A percentile compares a stretch with the other conserved stretches of the same genome.
Evolutionary conservation across 2,329 filamentous ascomycete species (phyloP).

Genomic region (Alternaria ventricosa): DNA sequence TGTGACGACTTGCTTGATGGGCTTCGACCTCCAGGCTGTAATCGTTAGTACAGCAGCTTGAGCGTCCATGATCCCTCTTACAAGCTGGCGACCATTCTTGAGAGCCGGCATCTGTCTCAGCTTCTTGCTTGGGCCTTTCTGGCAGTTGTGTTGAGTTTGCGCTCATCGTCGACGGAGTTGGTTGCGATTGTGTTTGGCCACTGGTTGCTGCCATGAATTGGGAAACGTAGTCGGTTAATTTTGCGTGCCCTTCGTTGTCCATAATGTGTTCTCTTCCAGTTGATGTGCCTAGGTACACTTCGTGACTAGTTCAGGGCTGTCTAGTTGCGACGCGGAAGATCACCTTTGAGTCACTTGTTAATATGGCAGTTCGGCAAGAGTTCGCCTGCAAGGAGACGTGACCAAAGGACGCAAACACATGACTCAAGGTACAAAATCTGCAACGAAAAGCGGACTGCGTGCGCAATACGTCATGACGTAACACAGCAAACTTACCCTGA

Average conservation of each 20-base stretch:
- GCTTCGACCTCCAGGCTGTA: constrained; percentile 75
- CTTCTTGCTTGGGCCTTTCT: constrained; percentile 4
- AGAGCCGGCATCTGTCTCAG: constrained; percentile 6
- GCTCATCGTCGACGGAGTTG: not conserved
- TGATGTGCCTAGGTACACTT: not conserved
- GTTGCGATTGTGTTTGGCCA: constrained; percentile 3
- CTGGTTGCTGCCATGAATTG: constrained; percentile 13
- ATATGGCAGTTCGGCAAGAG: constrained; percentile 30
- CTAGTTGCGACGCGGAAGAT: not conserved
- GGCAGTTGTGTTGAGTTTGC: constrained; percentile 1
- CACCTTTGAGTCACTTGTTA: constrained; percentile 24
- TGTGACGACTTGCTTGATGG: constrained; percentile 76
- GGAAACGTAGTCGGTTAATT: constrained; percentile 18
- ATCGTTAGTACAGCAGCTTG: constrained; percentile 15
- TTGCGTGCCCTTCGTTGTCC: constrained; percentile 16
- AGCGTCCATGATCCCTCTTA: constrained; percentile 17
- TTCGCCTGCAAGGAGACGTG: constrained; percentile 24
- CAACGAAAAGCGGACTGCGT: constrained; percentile 5
- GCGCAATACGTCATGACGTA: not conserved
- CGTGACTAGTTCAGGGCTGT: not conserved
- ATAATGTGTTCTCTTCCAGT: not conserved
- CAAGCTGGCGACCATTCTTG: constrained; percentile 51
- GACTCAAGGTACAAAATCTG: constrained; percentile 24
- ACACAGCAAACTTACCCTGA: not conserved
- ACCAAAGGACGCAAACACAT: constrained; percentile 27